Conservation (phyloP, 768 basidiomycete species). For the Coprinellus aureogranulatus region DNA sequence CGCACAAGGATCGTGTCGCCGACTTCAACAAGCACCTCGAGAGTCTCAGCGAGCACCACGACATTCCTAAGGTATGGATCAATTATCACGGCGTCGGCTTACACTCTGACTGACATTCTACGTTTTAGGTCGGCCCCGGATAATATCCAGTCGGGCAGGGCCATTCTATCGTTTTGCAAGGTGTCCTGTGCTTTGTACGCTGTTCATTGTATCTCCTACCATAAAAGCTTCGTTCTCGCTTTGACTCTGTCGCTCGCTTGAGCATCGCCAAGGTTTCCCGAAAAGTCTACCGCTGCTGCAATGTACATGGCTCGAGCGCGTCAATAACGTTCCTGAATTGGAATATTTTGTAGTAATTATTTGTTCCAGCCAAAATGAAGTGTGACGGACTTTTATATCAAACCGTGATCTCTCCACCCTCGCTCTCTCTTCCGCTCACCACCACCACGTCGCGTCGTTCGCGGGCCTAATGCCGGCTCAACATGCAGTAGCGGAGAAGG, state of each 20-base stretch:
- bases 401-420: conserved; percentile 30
- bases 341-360: conserved; percentile 45
- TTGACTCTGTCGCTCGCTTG: not conserved
- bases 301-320: not conserved
- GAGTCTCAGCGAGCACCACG: conserved; percentile 87
- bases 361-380: conserved; percentile 44
- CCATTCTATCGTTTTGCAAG: not conserved
- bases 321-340: conserved; percentile 16
- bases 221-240: not conserved
- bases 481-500: conserved; percentile 17
- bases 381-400: conserved; percentile 32
- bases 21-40: conserved; percentile 89
- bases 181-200: conserved; percentile 13
- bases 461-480: conserved; percentile 27
- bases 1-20: conserved; percentile 90
- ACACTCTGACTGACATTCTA: no score
- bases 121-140: conserved; percentile 80
- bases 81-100: no score
- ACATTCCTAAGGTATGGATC: conserved; percentile 77
- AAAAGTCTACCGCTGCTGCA: no score
- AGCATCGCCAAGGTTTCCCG: not conserved
- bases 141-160: conserved; percentile 41
- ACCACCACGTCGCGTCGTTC: conserved; percentile 32
- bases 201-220: conserved; percentile 2
- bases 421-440: conserved; percentile 25